Base-by-base conservation (phyloP, 768 basidiomycete species). In the Amanita jacksonii region DNA sequence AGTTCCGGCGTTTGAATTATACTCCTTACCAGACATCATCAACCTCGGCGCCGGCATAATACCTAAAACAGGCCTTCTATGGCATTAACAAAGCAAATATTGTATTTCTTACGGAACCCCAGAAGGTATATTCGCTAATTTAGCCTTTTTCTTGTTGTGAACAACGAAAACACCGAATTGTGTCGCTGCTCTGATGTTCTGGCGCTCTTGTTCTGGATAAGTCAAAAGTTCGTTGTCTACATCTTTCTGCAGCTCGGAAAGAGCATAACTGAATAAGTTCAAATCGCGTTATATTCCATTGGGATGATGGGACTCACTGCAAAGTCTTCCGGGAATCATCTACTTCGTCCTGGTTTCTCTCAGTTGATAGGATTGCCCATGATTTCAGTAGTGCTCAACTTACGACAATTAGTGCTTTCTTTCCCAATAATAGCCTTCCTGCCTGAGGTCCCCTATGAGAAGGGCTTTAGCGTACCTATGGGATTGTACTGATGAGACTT, bases 151-250 rank as follows among this genome's bases (percentile, higher is more conserved):
- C 67, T 97, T 98, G 69, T 92, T 89, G 64, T 92, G 87, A 19
- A 93, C 88, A 37, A 98, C 94, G 56, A 98, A 99, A 51, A 97
- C 69, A 1, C 77, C 93, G 48, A 99, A 90, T 59, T 85, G 70
- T 20, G 94, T 92, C 3, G 71, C 66, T 6, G 63, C 59, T 48
- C 76, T 73, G 15, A 80, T 64, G 1, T 73, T 74, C n/a, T 82
- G 77, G 40, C 83, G 81, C 52, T 92, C 81, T 13, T 73, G 62
- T 60, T 87, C 85, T 3, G 85, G 81, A 45, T 79, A 72, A 8
- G 60, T 58, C 22, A 75, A 62, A 10, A 87, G 63, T 52, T 85
- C 85, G 35, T 61, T 60, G 53, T 87, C 85, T 40, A 96, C 85
- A 57, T 99, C 96, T 60, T 83, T 85, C 57, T 81, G 72, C 22